Evolutionary conservation across 805 yeast species (phyloP).

Genomic region (Hanseniaspora singularis): DNA sequence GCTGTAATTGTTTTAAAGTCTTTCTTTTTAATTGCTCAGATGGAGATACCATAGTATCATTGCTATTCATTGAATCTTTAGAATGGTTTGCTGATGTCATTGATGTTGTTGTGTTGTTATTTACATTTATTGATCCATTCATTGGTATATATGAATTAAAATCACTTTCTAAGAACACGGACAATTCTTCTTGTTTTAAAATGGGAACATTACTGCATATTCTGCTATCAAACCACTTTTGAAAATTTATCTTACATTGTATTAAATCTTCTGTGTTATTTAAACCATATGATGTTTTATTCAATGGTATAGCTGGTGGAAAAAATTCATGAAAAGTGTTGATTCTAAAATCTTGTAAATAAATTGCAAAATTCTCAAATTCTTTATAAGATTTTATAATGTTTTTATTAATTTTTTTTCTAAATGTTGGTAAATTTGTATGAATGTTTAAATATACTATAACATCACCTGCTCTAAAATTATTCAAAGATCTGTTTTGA

Average conservation of each 20-base stretch:
- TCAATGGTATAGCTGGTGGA: conserved; percentile 74
- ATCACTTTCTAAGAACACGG: conserved; percentile 70
- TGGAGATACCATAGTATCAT: conserved; percentile 44
- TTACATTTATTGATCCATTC: conserved; percentile 15
- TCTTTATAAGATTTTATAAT: conserved; percentile 74
- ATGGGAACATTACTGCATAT: conserved; percentile 65
- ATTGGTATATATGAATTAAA: conserved; percentile 38
- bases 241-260: conserved; percentile 48
- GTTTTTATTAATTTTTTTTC: conserved; percentile 58
- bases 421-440: conserved; percentile 61
- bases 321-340: conserved; percentile 63
- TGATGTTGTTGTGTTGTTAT: conserved; percentile 11
- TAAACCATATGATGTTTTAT: conserved; percentile 67
- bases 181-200: conserved; percentile 76
- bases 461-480: conserved; percentile 12
- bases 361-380: conserved; percentile 61
- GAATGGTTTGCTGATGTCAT: conserved; percentile 32
- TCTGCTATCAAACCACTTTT: conserved; percentile 68
- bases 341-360: conserved; percentile 51
- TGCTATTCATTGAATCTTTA: conserved; percentile 31
- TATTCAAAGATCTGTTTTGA: conserved; percentile 2
- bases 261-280: conserved; percentile 69
- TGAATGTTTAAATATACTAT: conserved; percentile 15
- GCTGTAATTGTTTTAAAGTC: conserved; percentile 80
- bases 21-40: conserved; percentile 82